Conservation (phyloP, 805 yeast genomes). For the Candida piceae region DNA sequence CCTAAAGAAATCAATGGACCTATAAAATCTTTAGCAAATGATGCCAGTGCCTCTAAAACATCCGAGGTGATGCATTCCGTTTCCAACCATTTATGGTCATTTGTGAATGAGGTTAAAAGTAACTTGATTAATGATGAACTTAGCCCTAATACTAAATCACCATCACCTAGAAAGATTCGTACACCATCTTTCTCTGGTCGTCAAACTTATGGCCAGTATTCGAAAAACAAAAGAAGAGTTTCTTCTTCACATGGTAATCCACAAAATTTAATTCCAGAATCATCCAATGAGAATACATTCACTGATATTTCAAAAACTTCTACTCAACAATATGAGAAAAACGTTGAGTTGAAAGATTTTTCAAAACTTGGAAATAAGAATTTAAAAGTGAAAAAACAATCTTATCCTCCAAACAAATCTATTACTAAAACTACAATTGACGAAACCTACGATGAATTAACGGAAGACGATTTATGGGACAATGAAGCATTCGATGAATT, state of each 20-base stretch:
- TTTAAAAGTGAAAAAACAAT: too few relatives aligned
- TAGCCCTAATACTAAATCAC: background rate
- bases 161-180: constrained; percentile 7
- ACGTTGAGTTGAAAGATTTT: constrained; percentile 7
- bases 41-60: constrained; percentile 6
- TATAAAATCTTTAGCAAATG: constrained; percentile 18
- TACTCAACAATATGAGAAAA: constrained; percentile 1
- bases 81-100: constrained; percentile 42
- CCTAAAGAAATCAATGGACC: constrained; percentile 22
- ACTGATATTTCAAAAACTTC: background rate
- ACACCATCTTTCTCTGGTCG: constrained; percentile 28
- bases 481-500: background rate
- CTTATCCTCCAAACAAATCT: background rate
- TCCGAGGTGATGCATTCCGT: constrained; percentile 34
- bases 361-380: too few relatives aligned
- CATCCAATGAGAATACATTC: constrained; percentile 4
- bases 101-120: constrained; percentile 44
- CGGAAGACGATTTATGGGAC: background rate
- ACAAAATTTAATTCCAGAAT: too few relatives aligned
- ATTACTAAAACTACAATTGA: background rate
- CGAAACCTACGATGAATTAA: background rate
- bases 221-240: constrained; percentile 13
- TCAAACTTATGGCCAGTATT: constrained; percentile 25
- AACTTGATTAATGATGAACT: constrained; percentile 22
- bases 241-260: too few relatives aligned